These are phyloP conservation scores for Maudiozyma humilis DNA, from an alignment of 1,139 yeast genomes.

Conservation along the genomic window DNA sequence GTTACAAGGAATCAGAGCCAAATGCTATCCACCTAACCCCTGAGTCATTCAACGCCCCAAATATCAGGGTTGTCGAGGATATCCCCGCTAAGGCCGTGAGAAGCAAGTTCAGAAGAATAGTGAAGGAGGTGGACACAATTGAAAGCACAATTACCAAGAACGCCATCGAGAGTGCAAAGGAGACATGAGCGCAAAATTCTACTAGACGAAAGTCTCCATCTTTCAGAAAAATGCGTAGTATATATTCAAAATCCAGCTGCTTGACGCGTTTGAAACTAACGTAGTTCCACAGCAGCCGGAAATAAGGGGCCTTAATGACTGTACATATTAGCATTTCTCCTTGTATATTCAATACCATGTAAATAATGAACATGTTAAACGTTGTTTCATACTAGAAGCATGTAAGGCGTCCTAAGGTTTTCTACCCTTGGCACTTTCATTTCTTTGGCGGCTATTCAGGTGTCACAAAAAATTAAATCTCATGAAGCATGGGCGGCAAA, in stretches of 20 bases:
- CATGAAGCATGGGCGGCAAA: too few species aligned
- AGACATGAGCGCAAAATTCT: background rate
- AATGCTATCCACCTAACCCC: constrained; percentile 60
- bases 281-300: background rate
- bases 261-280: too few species aligned
- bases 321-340: background rate
- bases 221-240: background rate
- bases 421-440: too few species aligned
- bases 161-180: constrained; percentile 32
- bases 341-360: background rate
- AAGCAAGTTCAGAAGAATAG: constrained; percentile 32
- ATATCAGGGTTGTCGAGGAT: constrained; percentile 40
- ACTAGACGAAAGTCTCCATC: background rate
- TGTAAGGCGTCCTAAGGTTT: too few species aligned
- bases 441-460: too few species aligned
- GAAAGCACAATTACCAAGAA: constrained; percentile 35
- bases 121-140: constrained; percentile 27
- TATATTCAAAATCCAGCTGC: too few species aligned
- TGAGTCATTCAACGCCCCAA: constrained; percentile 41
- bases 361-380: background rate
- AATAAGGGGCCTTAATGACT: too few species aligned
- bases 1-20: constrained; percentile 63
- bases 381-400: background rate
- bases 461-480: too few species aligned
- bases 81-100: constrained; percentile 36